Evolutionary conservation across 495 filamentous ascomycete genomes (phyloP), one percentile per base, ranked within the genome.

Genomic region (Chaetomium tenue): DNA sequence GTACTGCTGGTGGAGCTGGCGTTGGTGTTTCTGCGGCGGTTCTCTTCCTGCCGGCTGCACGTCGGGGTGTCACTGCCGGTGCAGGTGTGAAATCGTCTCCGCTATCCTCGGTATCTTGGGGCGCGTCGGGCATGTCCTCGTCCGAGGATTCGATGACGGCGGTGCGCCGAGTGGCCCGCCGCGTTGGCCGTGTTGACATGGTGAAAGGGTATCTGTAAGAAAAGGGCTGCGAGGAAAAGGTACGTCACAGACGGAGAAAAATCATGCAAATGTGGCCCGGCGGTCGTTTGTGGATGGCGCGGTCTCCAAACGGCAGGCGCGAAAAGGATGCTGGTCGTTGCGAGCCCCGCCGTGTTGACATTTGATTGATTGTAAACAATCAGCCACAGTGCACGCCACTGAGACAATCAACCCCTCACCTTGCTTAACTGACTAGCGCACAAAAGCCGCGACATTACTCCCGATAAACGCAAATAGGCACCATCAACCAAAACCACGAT

Each of bases 21-120:
- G 46, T 62, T n/a, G 64, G 61, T 52, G 72, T 60, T 18, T 57
- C 54, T 39, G 37, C 26, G 2, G 84, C 82, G 23, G 81, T 76
- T 18, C 85, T 80, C 81, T 85, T 76, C 84, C 82, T 73, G 81
- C 83, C 68, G 73, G 79, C 80, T 73, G 76, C 66, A 78, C 72
- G 68, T 70, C 79, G 64, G 68, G 77, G 67, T 51, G 67, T 75
- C 47, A 76, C 75, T 2, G 73, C 67, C 2, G 90, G 87, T 18
- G 87, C 90, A 9, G 91, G 91, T 18, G 89, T 91, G 66, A 90
- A 94, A 25, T 93, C 91, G 47, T 92, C 88, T 62, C 85, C 87
- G 53, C 86, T 87, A n/a, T 89, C 71, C 4, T 74, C 86, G 28
- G 87, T 84, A 5, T 86, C 79, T 20, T 83, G 54, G 20, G 83